A percentile compares a stretch with the other conserved stretches of the same genome.
These are phyloP conservation scores for Aspergillus thermomutatus DNA, from an alignment of 2,329 filamentous ascomycete species.

Conservation along the genomic window DNA sequence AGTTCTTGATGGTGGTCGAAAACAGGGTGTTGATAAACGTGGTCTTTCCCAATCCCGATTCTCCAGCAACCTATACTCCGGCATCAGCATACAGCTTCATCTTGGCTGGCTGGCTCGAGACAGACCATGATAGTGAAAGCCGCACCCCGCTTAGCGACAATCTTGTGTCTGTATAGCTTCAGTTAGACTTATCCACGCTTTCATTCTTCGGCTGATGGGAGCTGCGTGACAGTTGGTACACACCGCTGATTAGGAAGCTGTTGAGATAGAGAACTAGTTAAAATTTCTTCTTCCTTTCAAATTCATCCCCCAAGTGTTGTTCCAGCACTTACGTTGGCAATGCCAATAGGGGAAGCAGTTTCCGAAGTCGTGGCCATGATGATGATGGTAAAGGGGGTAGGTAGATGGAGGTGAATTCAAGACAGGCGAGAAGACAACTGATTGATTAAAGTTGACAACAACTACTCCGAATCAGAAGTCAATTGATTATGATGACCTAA, in stretches of 20 bases:
- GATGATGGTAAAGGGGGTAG: conserved; percentile 24
- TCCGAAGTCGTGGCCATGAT: conserved; percentile 57
- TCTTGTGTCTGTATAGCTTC: conserved; percentile 58
- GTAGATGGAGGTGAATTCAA: conserved; percentile 7
- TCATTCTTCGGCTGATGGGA: conserved; percentile 26
- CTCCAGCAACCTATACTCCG: conserved; percentile 76
- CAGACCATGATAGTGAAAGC: conserved; percentile 98
- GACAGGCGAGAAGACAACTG: conserved; percentile 17
- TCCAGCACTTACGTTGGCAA: conserved; percentile 62
- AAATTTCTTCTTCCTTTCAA: conserved; percentile 14
- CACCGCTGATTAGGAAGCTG: conserved; percentile 69
- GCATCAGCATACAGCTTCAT: conserved; percentile 23
- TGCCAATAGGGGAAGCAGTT: conserved; percentile 66
- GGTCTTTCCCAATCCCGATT: conserved; percentile 97
- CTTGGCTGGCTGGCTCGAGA: conserved; percentile 2
- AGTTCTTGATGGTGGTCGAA: conserved; percentile 99
- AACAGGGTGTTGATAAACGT: conserved; percentile 99
- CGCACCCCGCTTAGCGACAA: conserved; percentile 80
- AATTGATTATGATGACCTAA: not conserved
- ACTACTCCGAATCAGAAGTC: not conserved
- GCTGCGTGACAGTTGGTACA: conserved; percentile 34
- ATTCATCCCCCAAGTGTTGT: not conserved
- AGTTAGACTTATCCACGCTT: conserved; percentile 20
- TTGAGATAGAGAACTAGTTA: conserved; percentile 26
- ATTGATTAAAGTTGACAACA: conserved; percentile 7